Evolutionary conservation across 140 eudicot species (phyloP).

Genomic region (Anethum foeniculum): DNA sequence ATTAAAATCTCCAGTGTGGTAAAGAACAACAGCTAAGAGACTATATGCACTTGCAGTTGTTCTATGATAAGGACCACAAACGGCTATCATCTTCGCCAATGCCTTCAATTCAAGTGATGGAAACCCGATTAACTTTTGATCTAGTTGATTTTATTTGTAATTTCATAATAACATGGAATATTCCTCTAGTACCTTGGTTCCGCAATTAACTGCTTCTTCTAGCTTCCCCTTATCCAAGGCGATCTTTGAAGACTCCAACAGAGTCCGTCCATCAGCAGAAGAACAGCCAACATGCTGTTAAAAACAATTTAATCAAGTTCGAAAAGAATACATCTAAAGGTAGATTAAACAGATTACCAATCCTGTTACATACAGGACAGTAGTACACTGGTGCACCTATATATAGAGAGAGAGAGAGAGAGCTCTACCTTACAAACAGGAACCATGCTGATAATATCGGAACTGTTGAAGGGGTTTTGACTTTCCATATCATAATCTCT

Average conservation of each 20-base stretch:
- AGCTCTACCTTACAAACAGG: conserved; percentile 83
- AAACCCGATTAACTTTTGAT: conserved; percentile 11
- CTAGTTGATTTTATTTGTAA: background rate
- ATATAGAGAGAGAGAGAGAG: conserved; percentile 2
- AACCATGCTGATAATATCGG: conserved; percentile 87
- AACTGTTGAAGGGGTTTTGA: conserved; percentile 54
- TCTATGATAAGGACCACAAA: conserved; percentile 97
- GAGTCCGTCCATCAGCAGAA: conserved; percentile 94
- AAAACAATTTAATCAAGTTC: background rate
- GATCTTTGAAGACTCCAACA: conserved; percentile 85
- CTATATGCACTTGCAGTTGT: conserved; percentile 95
- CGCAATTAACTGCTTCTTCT: conserved; percentile 90
- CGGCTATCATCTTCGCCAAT: conserved; percentile 91
- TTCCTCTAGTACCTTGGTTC: conserved; percentile 62
- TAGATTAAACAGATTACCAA: background rate
- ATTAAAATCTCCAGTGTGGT: conserved; percentile 98
- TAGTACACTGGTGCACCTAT: too few species aligned
- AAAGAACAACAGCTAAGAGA: conserved; percentile 93
- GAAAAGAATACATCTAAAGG: background rate
- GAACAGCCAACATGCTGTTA: conserved; percentile 81
- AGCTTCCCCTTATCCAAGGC: conserved; percentile 96
- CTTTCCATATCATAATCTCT: conserved; percentile 86
- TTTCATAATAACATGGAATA: background rate
- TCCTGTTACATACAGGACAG: background rate
- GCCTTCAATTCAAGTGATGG: conserved; percentile 47